Percentiles rank a stretch among this genome's conserved stretches.
Evolutionary conservation across 345 rosid genomes (phyloP).

Genomic region (Pugionium cornutum): DNA sequence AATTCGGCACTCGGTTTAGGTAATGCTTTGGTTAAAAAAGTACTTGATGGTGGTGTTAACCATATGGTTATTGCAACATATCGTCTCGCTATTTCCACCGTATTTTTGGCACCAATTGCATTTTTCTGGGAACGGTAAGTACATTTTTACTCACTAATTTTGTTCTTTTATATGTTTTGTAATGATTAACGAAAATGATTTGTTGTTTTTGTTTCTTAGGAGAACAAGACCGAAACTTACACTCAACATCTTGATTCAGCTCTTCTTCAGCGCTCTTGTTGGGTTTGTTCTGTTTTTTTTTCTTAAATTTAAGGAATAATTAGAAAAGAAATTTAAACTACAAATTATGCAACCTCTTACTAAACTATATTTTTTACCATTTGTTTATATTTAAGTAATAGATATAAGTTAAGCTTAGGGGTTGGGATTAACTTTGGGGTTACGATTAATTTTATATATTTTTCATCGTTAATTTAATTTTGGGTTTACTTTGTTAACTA

Average conservation of each 20-base stretch:
- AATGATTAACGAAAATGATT: not conserved
- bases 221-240: conserved; percentile 66
- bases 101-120: conserved; percentile 56
- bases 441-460: too few relatives aligned
- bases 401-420: too few relatives aligned
- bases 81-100: conserved; percentile 55
- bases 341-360: too few relatives aligned
- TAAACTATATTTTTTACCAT: too few relatives aligned
- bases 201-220: conserved; percentile 44
- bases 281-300: conserved; percentile 49
- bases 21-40: conserved; percentile 59
- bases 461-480: too few relatives aligned
- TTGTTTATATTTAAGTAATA: too few relatives aligned
- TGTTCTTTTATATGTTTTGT: not conserved
- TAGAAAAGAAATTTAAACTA: too few relatives aligned
- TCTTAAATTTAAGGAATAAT: too few relatives aligned
- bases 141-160: not conserved
- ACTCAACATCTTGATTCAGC: conserved; percentile 48
- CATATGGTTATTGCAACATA: conserved; percentile 61
- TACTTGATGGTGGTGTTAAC: conserved; percentile 56
- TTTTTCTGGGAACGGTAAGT: conserved; percentile 58
- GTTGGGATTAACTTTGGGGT: too few relatives aligned
- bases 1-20: conserved; percentile 49
- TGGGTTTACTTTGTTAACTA: too few relatives aligned
- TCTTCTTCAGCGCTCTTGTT: conserved; percentile 66